Evolutionary conservation across 805 yeast species (phyloP).

Genomic region (Blastobotrys americana): DNA sequence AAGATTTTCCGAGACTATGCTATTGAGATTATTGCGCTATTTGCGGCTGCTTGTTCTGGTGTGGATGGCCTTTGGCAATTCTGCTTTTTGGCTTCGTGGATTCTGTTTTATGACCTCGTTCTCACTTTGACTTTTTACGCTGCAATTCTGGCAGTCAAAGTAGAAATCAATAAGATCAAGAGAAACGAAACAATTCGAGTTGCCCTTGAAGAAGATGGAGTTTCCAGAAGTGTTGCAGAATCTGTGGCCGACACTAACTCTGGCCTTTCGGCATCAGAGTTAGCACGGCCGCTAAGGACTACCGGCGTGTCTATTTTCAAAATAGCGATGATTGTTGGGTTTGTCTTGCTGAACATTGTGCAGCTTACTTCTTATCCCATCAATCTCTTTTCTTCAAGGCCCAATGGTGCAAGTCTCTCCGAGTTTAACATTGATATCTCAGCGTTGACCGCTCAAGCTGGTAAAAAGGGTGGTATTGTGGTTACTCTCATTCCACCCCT

Average conservation of each 20-base stretch:
- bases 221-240: constrained; percentile 64
- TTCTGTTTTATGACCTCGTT: constrained; percentile 62
- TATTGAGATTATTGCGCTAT: constrained; percentile 62
- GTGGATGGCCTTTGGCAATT: constrained; percentile 74
- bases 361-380: constrained; percentile 27
- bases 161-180: constrained; percentile 81
- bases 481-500: constrained; percentile 35
- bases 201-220: constrained; percentile 89
- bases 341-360: constrained; percentile 32
- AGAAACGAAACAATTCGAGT: constrained; percentile 68
- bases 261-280: constrained; percentile 13
- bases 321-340: constrained; percentile 27
- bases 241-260: constrained; percentile 44
- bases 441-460: constrained; percentile 9
- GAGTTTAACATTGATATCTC: background rate
- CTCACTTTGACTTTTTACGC: constrained; percentile 75
- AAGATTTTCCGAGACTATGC: constrained; percentile 68
- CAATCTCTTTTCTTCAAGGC: constrained; percentile 5
- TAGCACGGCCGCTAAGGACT: constrained; percentile 8
- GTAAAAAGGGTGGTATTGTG: constrained; percentile 19
- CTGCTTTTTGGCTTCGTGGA: constrained; percentile 64
- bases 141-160: constrained; percentile 76
- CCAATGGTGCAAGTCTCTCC: constrained; percentile 4
- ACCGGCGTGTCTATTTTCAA: constrained; percentile 22
- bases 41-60: constrained; percentile 47